These are phyloP conservation scores for Malassezia yamatoensis DNA, from an alignment of 1,284 basidiomycete genomes.

Conservation along the genomic window DNA sequence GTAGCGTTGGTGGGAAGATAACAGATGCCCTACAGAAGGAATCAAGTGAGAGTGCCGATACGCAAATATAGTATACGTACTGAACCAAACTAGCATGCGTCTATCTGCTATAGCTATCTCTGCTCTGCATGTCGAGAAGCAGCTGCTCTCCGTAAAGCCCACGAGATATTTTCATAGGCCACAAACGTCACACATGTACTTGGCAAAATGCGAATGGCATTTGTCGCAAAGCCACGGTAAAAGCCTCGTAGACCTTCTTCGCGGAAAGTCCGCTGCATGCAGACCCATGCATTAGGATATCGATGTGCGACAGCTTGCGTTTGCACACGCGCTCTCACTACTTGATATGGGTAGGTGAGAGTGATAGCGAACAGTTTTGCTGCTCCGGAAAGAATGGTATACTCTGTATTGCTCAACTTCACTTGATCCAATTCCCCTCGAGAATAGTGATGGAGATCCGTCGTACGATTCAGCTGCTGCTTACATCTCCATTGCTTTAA, in stretches of 20 bases:
- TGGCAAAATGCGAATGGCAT: slow-evolving; percentile 85
- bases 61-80: too few relatives aligned
- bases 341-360: slow-evolving; percentile 92
- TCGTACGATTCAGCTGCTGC: slow-evolving; percentile 13
- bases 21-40: too few relatives aligned
- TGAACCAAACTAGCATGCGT: too few relatives aligned
- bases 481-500: slow-evolving; percentile 70
- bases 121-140: neutral
- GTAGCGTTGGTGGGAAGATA: neutral
- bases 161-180: slow-evolving; percentile 72
- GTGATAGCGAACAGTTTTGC: slow-evolving; percentile 78
- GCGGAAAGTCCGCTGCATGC: slow-evolving; percentile 67
- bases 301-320: slow-evolving; percentile 49
- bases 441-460: neutral
- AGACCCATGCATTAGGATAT: slow-evolving; percentile 71
- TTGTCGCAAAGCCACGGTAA: slow-evolving; percentile 91
- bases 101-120: neutral
- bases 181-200: slow-evolving; percentile 98
- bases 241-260: slow-evolving; percentile 75
- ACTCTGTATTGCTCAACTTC: slow-evolving; percentile 68
- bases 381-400: slow-evolving; percentile 80
- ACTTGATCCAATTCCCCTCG: slow-evolving; percentile 15
- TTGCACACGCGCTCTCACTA: slow-evolving; percentile 80
- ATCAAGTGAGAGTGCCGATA: too few relatives aligned
- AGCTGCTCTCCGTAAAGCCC: slow-evolving; percentile 24